Evolutionary conservation across 805 yeast species (phyloP).

Genomic region (Pichia gijzeniarum): DNA sequence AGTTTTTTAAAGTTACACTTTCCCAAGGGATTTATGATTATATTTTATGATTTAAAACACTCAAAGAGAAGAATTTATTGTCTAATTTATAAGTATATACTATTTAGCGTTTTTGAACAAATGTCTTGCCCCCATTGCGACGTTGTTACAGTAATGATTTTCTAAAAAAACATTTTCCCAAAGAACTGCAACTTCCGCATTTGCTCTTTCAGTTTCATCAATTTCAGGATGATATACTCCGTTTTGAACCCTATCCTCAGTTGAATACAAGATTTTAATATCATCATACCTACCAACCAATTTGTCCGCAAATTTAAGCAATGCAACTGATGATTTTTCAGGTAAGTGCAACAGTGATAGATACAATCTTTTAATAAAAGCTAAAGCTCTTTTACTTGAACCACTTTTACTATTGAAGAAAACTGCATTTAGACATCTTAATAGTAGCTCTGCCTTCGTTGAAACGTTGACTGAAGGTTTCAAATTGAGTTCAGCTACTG

Average conservation of each 20-base stretch:
- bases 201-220: constrained; percentile 64
- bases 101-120: constrained; percentile 32
- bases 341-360: constrained; percentile 68
- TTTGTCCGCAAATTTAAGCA: constrained; percentile 71
- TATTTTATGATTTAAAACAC: too few relatives aligned
- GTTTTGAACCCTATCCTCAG: constrained; percentile 83
- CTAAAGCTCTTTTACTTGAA: constrained; percentile 58
- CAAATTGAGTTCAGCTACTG: constrained; percentile 28
- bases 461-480: constrained; percentile 79
- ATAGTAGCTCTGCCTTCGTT: constrained; percentile 78
- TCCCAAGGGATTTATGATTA: too few relatives aligned
- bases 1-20: too few relatives aligned
- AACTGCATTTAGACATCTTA: constrained; percentile 70
- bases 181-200: constrained; percentile 81
- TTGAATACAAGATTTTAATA: constrained; percentile 68
- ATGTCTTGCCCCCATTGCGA: constrained; percentile 57
- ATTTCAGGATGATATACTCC: constrained; percentile 67
- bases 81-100: not conserved
- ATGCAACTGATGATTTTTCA: constrained; percentile 78
- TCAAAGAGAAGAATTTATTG: too few relatives aligned
- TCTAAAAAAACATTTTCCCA: constrained; percentile 83
- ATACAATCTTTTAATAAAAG: constrained; percentile 78
- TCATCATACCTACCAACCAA: constrained; percentile 66
- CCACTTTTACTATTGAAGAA: constrained; percentile 74
- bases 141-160: constrained; percentile 77